These are phyloP conservation scores for Neurospora intermedia DNA, from an alignment of 495 filamentous ascomycete genomes.

Conservation along the genomic window DNA sequence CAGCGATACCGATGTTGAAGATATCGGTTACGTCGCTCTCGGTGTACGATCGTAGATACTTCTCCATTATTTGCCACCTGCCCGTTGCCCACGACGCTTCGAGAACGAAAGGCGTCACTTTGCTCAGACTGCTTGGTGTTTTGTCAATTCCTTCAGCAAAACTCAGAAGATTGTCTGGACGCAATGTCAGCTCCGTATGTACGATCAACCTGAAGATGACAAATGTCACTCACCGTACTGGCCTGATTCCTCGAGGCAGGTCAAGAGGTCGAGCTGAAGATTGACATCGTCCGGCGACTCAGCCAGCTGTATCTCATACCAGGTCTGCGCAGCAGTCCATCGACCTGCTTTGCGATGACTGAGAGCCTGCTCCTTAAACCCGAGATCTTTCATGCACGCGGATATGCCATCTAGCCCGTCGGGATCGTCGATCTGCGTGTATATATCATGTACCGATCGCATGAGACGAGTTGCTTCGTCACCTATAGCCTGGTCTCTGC, in stretches of 20 bases:
- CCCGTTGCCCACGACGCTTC: constrained; percentile 87
- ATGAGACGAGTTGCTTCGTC: constrained; percentile 46
- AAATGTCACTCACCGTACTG: constrained; percentile 56
- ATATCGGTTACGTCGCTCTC: constrained; percentile 47
- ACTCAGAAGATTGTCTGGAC: constrained; percentile 66
- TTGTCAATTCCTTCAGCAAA: constrained; percentile 67
- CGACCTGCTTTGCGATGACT: constrained; percentile 88
- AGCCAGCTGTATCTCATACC: constrained; percentile 84
- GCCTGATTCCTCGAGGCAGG: constrained; percentile 83
- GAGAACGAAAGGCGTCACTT: constrained; percentile 65
- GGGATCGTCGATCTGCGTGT: constrained; percentile 93
- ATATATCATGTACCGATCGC: constrained; percentile 78
- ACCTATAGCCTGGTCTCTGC: constrained; percentile 34
- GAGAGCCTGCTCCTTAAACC: constrained; percentile 83
- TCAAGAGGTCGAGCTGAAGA: constrained; percentile 71
- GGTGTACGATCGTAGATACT: constrained; percentile 47
- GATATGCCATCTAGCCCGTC: constrained; percentile 95
- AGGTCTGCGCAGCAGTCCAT: constrained; percentile 95
- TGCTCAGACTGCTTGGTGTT: constrained; percentile 39
- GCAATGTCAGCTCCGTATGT: background rate
- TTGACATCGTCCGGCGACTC: constrained; percentile 67
- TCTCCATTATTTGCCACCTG: constrained; percentile 64
- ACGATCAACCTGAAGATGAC: constrained; percentile 8
- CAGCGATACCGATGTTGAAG: constrained; percentile 75
- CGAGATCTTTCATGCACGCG: constrained; percentile 64